Conservation (phyloP, 2,329 filamentous ascomycete genomes). For the Incumbomyces lentus region DNA sequence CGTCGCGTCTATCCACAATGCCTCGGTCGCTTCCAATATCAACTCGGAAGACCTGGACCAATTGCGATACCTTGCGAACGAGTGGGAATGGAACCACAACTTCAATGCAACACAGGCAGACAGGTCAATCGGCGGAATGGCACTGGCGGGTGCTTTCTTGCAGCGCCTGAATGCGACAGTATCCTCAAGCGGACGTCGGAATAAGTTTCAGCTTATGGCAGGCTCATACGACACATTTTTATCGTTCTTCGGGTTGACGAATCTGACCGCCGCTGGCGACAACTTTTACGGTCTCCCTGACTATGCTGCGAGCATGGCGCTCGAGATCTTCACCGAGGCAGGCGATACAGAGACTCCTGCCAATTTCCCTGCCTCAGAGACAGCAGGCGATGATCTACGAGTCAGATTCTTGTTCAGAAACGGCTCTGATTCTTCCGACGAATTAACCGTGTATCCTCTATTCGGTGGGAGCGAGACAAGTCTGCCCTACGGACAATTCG, state of each 20-base stretch:
- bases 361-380: constrained; percentile 4
- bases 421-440: not conserved
- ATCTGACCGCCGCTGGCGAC: constrained; percentile 37
- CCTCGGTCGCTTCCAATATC: constrained; percentile 38
- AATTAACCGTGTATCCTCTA: constrained; percentile 2
- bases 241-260: constrained; percentile 50
- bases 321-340: constrained; percentile 55
- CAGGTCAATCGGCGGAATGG: constrained; percentile 44
- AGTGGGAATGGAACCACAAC: constrained; percentile 72
- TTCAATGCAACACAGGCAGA: constrained; percentile 51
- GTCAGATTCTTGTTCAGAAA: constrained; percentile 12
- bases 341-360: not conserved
- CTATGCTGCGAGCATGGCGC: constrained; percentile 70
- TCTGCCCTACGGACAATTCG: constrained; percentile 6
- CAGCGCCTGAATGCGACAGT: constrained; percentile 32
- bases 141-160: constrained; percentile 53
- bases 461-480: constrained; percentile 1
- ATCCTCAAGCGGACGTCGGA: constrained; percentile 18
- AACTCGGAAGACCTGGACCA: constrained; percentile 46
- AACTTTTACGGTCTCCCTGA: constrained; percentile 68
- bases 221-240: constrained; percentile 50
- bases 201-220: constrained; percentile 43
- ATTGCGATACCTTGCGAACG: constrained; percentile 60
- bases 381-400: constrained; percentile 30
- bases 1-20: constrained; percentile 51